Conservation (phyloP, 2,329 filamentous ascomycete species). For the Lachnellula willkommii region DNA sequence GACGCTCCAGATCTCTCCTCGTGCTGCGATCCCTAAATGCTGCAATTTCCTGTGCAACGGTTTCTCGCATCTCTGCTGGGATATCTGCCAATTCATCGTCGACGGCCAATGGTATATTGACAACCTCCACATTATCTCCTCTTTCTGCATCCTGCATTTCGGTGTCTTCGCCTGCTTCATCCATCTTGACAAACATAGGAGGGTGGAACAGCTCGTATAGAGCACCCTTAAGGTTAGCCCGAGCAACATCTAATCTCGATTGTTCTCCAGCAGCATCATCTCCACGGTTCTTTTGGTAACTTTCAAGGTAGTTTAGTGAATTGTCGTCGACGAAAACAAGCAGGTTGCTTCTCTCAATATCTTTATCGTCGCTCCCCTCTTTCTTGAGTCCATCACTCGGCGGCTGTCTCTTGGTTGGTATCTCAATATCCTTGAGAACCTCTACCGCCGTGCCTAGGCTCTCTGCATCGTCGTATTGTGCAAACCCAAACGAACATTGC, state of each 20-base stretch:
- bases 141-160: conserved; percentile 60
- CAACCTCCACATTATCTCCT: conserved; percentile 70
- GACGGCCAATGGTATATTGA: conserved; percentile 79
- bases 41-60: conserved; percentile 87
- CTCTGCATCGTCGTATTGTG: conserved; percentile 88
- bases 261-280: conserved; percentile 59
- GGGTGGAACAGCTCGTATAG: conserved; percentile 71
- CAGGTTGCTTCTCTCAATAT: conserved; percentile 61
- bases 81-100: conserved; percentile 96
- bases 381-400: conserved; percentile 40
- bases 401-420: conserved; percentile 72
- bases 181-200: conserved; percentile 38
- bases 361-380: conserved; percentile 38
- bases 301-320: conserved; percentile 78
- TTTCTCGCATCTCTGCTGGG: conserved; percentile 91
- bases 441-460: conserved; percentile 81
- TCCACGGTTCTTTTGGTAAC: conserved; percentile 63
- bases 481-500: conserved; percentile 85
- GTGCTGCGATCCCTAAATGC: conserved; percentile 91
- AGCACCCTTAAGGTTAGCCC: conserved; percentile 60
- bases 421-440: conserved; percentile 72
- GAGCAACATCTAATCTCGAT: conserved; percentile 64
- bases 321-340: conserved; percentile 75
- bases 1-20: conserved; percentile 78
- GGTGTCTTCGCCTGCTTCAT: conserved; percentile 62